Evolutionary conservation across 306 rosid genomes (phyloP).

Genomic region (Lathyrus oleraceus): DNA sequence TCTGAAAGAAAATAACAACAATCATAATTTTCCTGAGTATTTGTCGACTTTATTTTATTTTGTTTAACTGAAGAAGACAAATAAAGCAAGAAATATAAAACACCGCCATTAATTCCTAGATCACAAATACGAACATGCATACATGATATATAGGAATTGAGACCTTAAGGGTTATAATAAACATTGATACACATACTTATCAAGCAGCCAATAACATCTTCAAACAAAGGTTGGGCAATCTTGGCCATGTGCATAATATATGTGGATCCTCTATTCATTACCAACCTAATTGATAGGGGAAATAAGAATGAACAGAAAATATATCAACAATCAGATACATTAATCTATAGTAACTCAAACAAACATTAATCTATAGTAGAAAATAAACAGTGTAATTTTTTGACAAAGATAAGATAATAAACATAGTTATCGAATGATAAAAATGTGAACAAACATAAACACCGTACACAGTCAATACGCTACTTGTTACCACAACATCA

Average conservation of each 20-base stretch:
- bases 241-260: conserved; percentile 90
- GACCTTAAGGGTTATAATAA: conserved; percentile 32
- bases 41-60: conserved; percentile 10
- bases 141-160: conserved; percentile 7
- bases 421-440: too few species aligned
- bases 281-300: conserved; percentile 67
- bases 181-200: conserved; percentile 69
- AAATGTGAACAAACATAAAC: too few species aligned
- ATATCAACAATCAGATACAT: conserved; percentile 25
- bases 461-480: too few species aligned
- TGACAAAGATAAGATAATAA: too few species aligned
- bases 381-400: neutral
- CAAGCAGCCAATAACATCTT: conserved; percentile 96
- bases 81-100: conserved; percentile 11
- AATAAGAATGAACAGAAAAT: conserved; percentile 14
- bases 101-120: conserved; percentile 4
- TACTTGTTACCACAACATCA: too few species aligned
- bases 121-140: conserved; percentile 17
- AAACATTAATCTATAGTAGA: conserved; percentile 24
- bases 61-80: neutral
- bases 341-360: conserved; percentile 20
- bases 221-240: conserved; percentile 79
- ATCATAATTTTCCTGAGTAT: conserved; percentile 14
- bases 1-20: conserved; percentile 58
- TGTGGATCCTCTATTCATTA: conserved; percentile 91